Evolutionary conservation across 2,329 filamentous ascomycete genomes (phyloP).

Genomic region (Cordyceps javanica): DNA sequence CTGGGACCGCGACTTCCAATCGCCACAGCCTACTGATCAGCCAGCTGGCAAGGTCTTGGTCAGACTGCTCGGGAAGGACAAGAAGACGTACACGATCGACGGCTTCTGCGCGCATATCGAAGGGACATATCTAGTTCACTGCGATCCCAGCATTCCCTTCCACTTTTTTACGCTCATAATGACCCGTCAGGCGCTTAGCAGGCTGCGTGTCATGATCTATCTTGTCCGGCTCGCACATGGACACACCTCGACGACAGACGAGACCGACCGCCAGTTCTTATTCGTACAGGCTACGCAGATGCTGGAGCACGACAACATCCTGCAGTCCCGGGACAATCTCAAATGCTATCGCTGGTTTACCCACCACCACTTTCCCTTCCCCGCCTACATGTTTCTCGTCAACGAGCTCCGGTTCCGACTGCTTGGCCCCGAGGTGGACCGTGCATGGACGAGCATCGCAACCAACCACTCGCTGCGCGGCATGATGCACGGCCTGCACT

Average conservation of each 20-base stretch:
- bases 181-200: slow-evolving; percentile 49
- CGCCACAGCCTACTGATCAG: slow-evolving; percentile 31
- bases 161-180: slow-evolving; percentile 55
- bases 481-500: slow-evolving; percentile 43
- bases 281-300: slow-evolving; percentile 51
- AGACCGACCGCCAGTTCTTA: slow-evolving; percentile 44
- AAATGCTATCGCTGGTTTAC: slow-evolving; percentile 54
- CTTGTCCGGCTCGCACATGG: slow-evolving; percentile 42
- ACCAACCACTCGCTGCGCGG: slow-evolving; percentile 48
- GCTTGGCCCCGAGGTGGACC: slow-evolving; percentile 49
- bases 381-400: slow-evolving; percentile 55
- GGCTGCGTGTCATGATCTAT: slow-evolving; percentile 49
- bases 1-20: slow-evolving; percentile 25
- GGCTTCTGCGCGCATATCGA: slow-evolving; percentile 51
- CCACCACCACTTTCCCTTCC: slow-evolving; percentile 53
- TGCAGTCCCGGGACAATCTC: slow-evolving; percentile 45
- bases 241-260: slow-evolving; percentile 32
- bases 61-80: slow-evolving; percentile 43
- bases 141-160: slow-evolving; percentile 52
- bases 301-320: slow-evolving; percentile 53
- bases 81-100: slow-evolving; percentile 43
- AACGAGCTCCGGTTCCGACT: slow-evolving; percentile 48
- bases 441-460: slow-evolving; percentile 51
- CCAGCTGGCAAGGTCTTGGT: slow-evolving; percentile 28
- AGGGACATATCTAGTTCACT: slow-evolving; percentile 47